Base-by-base conservation (phyloP, 225 moss, liverwort and hornwort genomes). In the Bryoerythrophyllum caledonicum region DNA sequence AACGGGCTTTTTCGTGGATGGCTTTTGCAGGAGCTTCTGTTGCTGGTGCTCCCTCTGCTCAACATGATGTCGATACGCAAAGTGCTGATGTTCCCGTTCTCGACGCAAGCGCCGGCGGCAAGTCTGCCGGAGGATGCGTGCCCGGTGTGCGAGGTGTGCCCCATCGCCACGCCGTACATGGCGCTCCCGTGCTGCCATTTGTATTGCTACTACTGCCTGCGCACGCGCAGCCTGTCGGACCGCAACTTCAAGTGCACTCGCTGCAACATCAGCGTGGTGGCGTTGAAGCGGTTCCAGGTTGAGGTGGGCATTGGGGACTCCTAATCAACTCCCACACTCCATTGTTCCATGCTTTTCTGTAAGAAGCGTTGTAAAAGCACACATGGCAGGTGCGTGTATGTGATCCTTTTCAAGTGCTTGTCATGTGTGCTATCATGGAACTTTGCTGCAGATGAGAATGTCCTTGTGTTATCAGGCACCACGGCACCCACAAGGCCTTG, bases 171-270 rank as follows among this genome's bases (percentile, higher is more conserved):
- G 17, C 95, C 93, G 20, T 95, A 89, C 65, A 80, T 84, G 74
- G 86, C 95, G 38, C 76, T 99, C 24, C 95, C 99, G 21, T 99
- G 99, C 70, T 84, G 95, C 48, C 95, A 99, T 84, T 60, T 90
- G 32, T 93, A 95, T 72, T 99, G 95, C 71, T 99, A 99, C 77
- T 99, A 93, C 54, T 99, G 99, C 62, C 81, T 99, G 54, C 90
- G 99, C 41, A 99, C 95, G 20, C 88, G 99, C 56, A 92, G 82
- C 65, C 87, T 99, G 30, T 82, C 95, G 63, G 95, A 95, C 81
- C 79, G 89, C 21, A 86, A 87, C 67, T 93, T 93, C 2, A 88
- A 83, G 65, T 99, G 99, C 90, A 49, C 84, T 67, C 81, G 89
- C 6, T 89, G 89, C 30, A 86, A 65, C 69, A 65, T 82, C 30